Evolutionary conservation across 1,284 basidiomycete species (phyloP).

Genomic region (Lignosus rhinocerotis): DNA sequence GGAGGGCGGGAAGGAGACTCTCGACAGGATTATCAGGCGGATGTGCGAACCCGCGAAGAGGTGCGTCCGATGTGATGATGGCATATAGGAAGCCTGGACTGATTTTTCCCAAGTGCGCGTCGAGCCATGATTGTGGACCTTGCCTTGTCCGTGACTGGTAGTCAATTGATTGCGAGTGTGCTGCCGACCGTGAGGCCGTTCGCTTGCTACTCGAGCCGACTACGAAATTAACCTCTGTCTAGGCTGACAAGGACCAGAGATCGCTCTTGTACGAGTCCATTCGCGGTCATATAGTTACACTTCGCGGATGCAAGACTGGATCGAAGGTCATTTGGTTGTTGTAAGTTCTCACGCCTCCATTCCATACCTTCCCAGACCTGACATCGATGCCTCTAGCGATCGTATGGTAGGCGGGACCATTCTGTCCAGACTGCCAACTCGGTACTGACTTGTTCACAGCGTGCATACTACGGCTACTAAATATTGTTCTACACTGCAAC

Average conservation of each 20-base stretch:
- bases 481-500: slow-evolving; percentile 17
- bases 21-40: slow-evolving; percentile 69
- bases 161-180: slow-evolving; percentile 78
- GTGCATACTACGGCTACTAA: slow-evolving; percentile 49
- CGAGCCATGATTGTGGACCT: slow-evolving; percentile 82
- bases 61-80: slow-evolving; percentile 37
- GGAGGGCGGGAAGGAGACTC: slow-evolving; percentile 72
- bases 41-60: slow-evolving; percentile 82
- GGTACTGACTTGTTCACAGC: slow-evolving; percentile 32
- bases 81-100: background rate
- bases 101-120: slow-evolving; percentile 52
- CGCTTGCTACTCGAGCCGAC: background rate
- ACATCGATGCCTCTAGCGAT: slow-evolving; percentile 36
- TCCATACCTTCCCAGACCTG: background rate
- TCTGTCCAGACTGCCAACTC: background rate
- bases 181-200: slow-evolving; percentile 59
- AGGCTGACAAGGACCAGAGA: slow-evolving; percentile 83
- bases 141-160: slow-evolving; percentile 78
- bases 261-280: slow-evolving; percentile 79
- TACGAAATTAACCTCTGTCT: background rate
- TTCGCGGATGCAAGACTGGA: slow-evolving; percentile 83
- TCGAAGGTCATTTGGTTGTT: slow-evolving; percentile 88
- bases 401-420: slow-evolving; percentile 43
- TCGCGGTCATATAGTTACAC: slow-evolving; percentile 79
- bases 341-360: slow-evolving; percentile 47